A percentile compares a stretch with the other conserved stretches of the same genome.
phyloP scores from a whole-genome alignment of 345 rosid species.

The Erysimum cheiranthoides region DNA sequence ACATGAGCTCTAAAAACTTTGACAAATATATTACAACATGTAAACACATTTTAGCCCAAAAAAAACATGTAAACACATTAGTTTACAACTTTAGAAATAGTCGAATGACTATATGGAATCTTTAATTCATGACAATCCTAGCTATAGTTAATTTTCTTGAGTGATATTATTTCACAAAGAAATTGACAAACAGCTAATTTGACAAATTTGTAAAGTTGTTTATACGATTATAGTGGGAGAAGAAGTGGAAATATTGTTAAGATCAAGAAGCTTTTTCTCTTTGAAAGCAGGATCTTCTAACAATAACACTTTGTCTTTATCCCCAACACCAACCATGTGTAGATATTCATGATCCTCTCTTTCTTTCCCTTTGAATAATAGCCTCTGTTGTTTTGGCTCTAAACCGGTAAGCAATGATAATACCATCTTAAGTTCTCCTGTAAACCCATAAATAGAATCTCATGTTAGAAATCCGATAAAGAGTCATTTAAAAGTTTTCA shows the following conservation, averaged over 20 bases:
- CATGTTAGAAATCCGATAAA: not conserved
- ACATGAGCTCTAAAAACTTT: not conserved
- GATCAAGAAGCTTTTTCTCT: constrained; percentile 69
- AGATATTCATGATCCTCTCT: constrained; percentile 75
- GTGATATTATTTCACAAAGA: constrained; percentile 23
- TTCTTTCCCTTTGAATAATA: constrained; percentile 91
- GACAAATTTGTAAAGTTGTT: constrained; percentile 19
- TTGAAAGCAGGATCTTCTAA: constrained; percentile 86
- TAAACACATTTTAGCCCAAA: constrained; percentile 26
- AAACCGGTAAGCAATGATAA: constrained; percentile 67
- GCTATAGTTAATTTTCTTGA: constrained; percentile 15
- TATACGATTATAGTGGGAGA: constrained; percentile 62
- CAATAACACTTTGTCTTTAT: constrained; percentile 80
- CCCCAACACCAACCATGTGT: constrained; percentile 95
- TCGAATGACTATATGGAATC: not conserved
- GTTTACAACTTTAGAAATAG: constrained; percentile 3
- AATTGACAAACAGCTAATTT: constrained; percentile 26
- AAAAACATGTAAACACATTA: constrained; percentile 19
- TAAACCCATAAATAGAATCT: constrained; percentile 14
- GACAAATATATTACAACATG: constrained; percentile 16
- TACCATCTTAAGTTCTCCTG: constrained; percentile 90
- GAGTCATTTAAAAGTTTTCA: not conserved
- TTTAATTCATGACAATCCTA: constrained; percentile 16
- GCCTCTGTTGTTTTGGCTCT: constrained; percentile 82
- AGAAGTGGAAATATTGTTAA: constrained; percentile 45